Base-by-base conservation (phyloP, 208 protist genomes). In the Trypanosoma grayi region DNA sequence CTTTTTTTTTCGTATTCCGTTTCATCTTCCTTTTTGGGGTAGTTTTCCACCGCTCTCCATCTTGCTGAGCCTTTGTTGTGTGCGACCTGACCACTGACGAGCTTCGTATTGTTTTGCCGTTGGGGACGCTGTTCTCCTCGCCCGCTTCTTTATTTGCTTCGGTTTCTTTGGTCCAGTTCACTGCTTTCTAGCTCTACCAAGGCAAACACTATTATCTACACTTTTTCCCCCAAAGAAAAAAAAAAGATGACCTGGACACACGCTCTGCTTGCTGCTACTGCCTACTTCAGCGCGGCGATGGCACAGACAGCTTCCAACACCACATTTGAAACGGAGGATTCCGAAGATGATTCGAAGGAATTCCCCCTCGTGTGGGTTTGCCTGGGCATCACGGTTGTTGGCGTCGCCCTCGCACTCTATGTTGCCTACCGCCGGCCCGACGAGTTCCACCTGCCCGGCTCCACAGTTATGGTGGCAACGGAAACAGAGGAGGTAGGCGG, bases 331-430 rank as follows among this genome's bases (percentile, higher is more conserved):
- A 24, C 48, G 10, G 18, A 48, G 18, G 11, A 60, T n/a, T n/a
- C n/a, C n/a, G n/a, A n/a, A n/a, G n/a, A n/a, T n/a, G n/a, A n/a
- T n/a, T n/a, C n/a, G 48, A 65, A 69, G 25, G 64, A 70, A 47
- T 77, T 80, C 28, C 74, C 67, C 8, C 64, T 80, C 41, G 50
- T 63, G 30, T 80, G 74, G 74, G 59, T 80, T 16, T 80, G 74
- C 54, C 45, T 80, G n/a, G 68, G 60, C 13, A 62, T 75, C 40
- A 80, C 67, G 2, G 27, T 75, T 10, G 63, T 75, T 22, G 74
- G 67, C 14, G 47, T 75, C 48, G 41, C 51, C 27, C 60, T 75
- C 30, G 64, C 68, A 1, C 39, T 80, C 3, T 65, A 70, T 31
- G 60, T 80, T 50, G 74, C 74, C 11, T 60, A 70, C 22, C 67